A percentile compares a stretch with the other conserved stretches of the same genome.
Conservation (phyloP, 768 basidiomycete species). For the Suillus ampliporus region DNA sequence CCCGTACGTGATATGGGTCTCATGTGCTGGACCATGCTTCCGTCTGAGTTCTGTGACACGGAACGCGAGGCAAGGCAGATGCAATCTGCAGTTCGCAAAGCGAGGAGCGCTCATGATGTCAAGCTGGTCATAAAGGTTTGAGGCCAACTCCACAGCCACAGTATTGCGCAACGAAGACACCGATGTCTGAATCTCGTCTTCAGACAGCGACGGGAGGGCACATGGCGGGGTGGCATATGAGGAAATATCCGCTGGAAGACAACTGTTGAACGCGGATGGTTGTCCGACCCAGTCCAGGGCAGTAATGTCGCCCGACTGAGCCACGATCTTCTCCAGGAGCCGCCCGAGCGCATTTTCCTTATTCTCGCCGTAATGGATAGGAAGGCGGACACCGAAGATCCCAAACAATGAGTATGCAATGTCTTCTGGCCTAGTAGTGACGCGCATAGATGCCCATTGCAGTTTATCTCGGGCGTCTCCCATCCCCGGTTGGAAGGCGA, state of each 20-base stretch:
- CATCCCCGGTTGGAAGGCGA: slow-evolving; percentile 16
- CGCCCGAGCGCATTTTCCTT: slow-evolving; percentile 24
- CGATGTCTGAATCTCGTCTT: neutral
- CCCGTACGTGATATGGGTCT: neutral
- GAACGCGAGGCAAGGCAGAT: neutral
- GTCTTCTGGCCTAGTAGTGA: slow-evolving; percentile 28
- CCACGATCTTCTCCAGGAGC: slow-evolving; percentile 19
- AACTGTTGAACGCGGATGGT: slow-evolving; percentile 25
- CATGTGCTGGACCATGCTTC: neutral
- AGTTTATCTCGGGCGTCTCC: slow-evolving; percentile 23
- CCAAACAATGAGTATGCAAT: slow-evolving; percentile 31
- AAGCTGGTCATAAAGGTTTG: neutral
- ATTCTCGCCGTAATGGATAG: slow-evolving; percentile 27
- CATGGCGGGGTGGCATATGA: neutral
- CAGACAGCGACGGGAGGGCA: neutral
- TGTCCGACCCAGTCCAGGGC: slow-evolving; percentile 26
- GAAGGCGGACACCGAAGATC: slow-evolving; percentile 23
- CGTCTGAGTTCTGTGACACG: neutral
- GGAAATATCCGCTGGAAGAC: slow-evolving; percentile 24
- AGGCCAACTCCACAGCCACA: neutral
- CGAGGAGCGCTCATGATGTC: neutral
- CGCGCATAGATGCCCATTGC: slow-evolving; percentile 24
- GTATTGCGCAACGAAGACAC: too few species aligned
- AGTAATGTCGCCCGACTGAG: slow-evolving; percentile 20
- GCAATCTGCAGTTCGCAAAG: neutral